phyloP scores from a whole-genome alignment of 176 grass and related monocot species.

The Musa troglodytarum region DNA sequence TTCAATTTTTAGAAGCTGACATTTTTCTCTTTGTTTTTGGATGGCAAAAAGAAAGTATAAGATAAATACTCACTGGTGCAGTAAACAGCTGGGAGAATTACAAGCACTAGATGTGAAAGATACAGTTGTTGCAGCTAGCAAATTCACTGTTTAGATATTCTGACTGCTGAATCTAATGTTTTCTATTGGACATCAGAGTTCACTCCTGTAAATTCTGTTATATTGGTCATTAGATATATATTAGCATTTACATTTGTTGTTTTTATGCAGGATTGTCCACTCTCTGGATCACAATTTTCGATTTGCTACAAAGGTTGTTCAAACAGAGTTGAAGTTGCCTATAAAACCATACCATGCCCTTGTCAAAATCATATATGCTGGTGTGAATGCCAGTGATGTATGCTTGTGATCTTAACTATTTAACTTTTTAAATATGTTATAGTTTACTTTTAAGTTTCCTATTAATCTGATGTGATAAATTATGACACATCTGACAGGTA shows the following conservation, averaged over 20 bases:
- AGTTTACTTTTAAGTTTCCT: background rate
- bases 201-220: background rate
- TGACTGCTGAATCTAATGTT: background rate
- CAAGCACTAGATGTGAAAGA: too few species aligned
- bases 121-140: background rate
- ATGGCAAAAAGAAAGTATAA: too few species aligned
- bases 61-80: too few species aligned
- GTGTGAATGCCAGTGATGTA: conserved; percentile 99
- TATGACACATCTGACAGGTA: conserved; percentile 42
- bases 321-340: conserved; percentile 55
- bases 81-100: too few species aligned
- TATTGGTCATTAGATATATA: background rate
- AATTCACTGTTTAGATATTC: background rate
- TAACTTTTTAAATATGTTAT: conserved; percentile 5
- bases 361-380: conserved; percentile 92
- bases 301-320: conserved; percentile 65
- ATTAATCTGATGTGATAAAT: background rate
- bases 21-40: too few species aligned
- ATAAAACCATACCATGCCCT: conserved; percentile 62
- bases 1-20: too few species aligned
- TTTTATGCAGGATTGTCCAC: conserved; percentile 76
- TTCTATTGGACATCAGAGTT: background rate
- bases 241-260: conserved; percentile 20
- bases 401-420: conserved; percentile 22
- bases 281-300: conserved; percentile 85